Base-by-base conservation (phyloP, 495 filamentous ascomycete species). In the Penicillium flavigenum region DNA sequence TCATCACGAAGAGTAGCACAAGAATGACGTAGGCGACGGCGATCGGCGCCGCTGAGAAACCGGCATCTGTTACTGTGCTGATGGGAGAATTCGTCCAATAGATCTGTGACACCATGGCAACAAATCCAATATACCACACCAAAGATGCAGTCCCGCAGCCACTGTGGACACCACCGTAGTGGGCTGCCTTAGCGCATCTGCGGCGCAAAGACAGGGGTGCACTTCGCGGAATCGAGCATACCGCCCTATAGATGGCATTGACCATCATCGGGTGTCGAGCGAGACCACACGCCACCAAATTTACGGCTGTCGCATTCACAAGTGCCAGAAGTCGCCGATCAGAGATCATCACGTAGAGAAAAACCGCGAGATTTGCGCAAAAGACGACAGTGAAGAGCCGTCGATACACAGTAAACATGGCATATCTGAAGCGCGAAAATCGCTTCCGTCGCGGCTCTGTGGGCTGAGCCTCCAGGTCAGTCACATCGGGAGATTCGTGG, bases 81-180 rank as follows among this genome's bases (percentile, higher is more conserved):
- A 61, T 63, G 24, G 59, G 56, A n/a, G 54, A 49, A 1, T n/a
- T 24, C n/a, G 45, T 52, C 45, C 42, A 63, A 43, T 69, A 71
- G 26, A 75, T 49, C 67, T 65, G 71, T 5, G 80, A 75, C 2
- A 78, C 69, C 31, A 72, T 52, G 24, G 62, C 64, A 16, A 78
- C 79, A 32, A 77, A 72, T 47, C 77, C 76, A 36, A 82, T 68
- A 67, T 86, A 88, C 87, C 87, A 90, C n/a, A 83, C 64, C 0
- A 81, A 77, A 26, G 83, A 83, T 17, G 82, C 82, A 16, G 84
- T 74, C 12, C 82, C 86, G 29, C 83, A 83, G 16, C 84, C 84
- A 63, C 79, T 84, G 64, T 89, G 87, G 22, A 88, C 72, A n/a
- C 87, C 87, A 24, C 87, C 87, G 59, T 85, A 84, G 24, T 86